phyloP scores from a whole-genome alignment of 179 eudicot species.

The Patellifolia procumbens region DNA sequence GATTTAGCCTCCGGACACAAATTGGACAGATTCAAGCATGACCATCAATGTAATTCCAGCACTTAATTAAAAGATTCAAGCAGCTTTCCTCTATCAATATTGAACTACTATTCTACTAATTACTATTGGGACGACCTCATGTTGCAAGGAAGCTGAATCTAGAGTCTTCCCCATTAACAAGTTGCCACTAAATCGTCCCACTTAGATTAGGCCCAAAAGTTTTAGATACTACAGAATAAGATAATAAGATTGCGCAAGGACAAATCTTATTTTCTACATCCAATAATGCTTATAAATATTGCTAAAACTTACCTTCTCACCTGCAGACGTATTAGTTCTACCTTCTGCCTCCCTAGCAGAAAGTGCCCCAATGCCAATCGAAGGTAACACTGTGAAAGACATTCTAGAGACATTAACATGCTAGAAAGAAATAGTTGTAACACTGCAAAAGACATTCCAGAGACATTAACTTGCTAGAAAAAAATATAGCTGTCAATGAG shows the following conservation, averaged over 20 bases:
- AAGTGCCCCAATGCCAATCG: constrained; percentile 91
- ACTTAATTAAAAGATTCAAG: background rate
- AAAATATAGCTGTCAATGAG: background rate
- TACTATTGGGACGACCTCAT: background rate
- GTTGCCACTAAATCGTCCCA: background rate
- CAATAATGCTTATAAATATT: background rate
- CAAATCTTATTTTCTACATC: background rate
- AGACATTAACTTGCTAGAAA: constrained; percentile 7
- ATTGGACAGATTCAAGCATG: background rate
- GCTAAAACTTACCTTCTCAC: constrained; percentile 65
- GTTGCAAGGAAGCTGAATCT: background rate
- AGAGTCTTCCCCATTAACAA: background rate
- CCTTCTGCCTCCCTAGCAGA: constrained; percentile 98
- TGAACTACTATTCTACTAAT: background rate
- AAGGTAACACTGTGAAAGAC: constrained; percentile 72
- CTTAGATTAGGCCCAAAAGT: background rate
- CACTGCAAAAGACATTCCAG: constrained; percentile 41
- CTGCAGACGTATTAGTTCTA: constrained; percentile 64
- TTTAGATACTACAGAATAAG: background rate
- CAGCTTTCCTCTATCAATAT: background rate
- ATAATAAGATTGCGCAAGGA: background rate
- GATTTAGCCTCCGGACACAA: background rate
- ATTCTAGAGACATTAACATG: constrained; percentile 6
- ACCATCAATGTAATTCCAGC: background rate
- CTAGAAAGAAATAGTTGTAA: constrained; percentile 39